Evolutionary conservation across 768 basidiomycete genomes (phyloP).

Genomic region (Suillus subaureus): DNA sequence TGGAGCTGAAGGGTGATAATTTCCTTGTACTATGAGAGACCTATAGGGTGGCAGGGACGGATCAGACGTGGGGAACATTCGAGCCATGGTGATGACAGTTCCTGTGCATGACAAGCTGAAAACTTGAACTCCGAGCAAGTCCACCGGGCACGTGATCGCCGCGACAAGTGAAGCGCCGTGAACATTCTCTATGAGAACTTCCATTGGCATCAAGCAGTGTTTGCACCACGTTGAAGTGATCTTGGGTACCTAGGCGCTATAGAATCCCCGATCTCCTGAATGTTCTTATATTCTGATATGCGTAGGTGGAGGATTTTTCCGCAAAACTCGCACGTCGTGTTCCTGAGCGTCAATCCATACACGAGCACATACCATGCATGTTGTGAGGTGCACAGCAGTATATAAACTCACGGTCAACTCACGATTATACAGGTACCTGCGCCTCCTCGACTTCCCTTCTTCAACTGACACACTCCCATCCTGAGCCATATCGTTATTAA

Average conservation of each 20-base stretch:
- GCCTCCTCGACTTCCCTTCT: neutral
- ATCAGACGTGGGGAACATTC: slow-evolving; percentile 44
- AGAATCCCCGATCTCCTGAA: neutral
- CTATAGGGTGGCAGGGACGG: slow-evolving; percentile 54
- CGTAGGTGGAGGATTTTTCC: neutral
- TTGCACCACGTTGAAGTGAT: neutral
- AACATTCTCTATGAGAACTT: neutral
- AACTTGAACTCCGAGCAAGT: too few species aligned
- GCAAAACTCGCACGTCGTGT: neutral
- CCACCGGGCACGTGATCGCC: slow-evolving; percentile 18
- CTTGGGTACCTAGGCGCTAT: neutral
- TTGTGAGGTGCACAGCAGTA: neutral
- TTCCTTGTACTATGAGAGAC: slow-evolving; percentile 63
- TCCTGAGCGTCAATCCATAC: neutral
- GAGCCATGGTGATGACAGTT: slow-evolving; percentile 15
- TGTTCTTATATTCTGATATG: neutral
- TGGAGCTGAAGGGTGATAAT: slow-evolving; percentile 68
- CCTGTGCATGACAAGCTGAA: neutral
- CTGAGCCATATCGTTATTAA: slow-evolving; percentile 13
- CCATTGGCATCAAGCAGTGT: neutral
- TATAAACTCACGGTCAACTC: neutral
- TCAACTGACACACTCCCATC: too few species aligned
- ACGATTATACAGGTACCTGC: neutral
- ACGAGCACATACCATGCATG: neutral
- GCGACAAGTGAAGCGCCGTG: neutral